A percentile compares a stretch with the other conserved stretches of the same genome.
phyloP scores from a whole-genome alignment of 371 early-diverging fungal genomes.

The Actinomortierella ambigua region DNA sequence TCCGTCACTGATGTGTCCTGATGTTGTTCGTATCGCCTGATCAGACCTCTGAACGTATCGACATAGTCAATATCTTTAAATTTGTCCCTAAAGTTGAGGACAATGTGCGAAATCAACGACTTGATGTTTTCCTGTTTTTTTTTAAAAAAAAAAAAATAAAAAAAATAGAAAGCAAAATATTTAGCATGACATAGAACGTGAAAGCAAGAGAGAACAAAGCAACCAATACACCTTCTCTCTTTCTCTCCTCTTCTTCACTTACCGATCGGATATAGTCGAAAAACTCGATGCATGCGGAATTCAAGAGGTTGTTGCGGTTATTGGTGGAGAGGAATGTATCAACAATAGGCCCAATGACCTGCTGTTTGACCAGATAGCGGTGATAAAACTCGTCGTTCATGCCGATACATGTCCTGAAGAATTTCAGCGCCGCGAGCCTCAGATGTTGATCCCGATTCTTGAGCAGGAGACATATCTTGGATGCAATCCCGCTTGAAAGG shows the following conservation, averaged over 20 bases:
- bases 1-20: constrained; percentile 49
- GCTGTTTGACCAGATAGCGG: constrained; percentile 66
- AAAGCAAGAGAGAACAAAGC: too few species aligned
- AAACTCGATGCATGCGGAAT: constrained; percentile 88
- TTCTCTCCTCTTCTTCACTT: constrained; percentile 7
- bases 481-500: constrained; percentile 61
- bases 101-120: constrained; percentile 72
- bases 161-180: neutral
- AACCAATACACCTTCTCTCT: too few species aligned
- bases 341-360: constrained; percentile 72
- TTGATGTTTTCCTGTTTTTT: constrained; percentile 66
- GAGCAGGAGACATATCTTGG: constrained; percentile 67
- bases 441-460: constrained; percentile 70
- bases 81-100: constrained; percentile 62
- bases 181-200: neutral
- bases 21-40: constrained; percentile 66
- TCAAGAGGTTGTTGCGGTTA: constrained; percentile 77
- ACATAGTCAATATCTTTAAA: constrained; percentile 68
- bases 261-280: constrained; percentile 80
- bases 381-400: constrained; percentile 80
- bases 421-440: constrained; percentile 81
- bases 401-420: constrained; percentile 77
- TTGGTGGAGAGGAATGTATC: constrained; percentile 66
- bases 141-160: constrained; percentile 5
- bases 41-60: constrained; percentile 59